Base-by-base conservation (phyloP, 495 filamentous ascomycete species). In the Cairneyella variabilis region DNA sequence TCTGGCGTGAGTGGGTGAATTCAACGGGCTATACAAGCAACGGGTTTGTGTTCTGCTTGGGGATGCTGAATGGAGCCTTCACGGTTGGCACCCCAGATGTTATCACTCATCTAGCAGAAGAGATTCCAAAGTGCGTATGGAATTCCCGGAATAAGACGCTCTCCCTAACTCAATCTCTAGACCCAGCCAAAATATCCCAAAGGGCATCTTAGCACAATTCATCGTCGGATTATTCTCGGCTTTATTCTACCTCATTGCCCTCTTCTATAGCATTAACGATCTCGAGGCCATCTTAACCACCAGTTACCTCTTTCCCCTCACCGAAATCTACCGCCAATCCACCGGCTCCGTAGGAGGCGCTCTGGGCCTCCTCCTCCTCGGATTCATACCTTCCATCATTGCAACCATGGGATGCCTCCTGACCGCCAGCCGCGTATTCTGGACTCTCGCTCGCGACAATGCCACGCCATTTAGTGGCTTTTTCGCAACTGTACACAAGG, bases 31-130 rank as follows among this genome's bases (percentile, higher is more conserved):
- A 62, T 43, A 17, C 32, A 71, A 71, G 70, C 22, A 71, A 82
- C 49, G 90, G 88, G 4, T 80, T 96, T 16, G 88, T 84, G 11
- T 96, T 96, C 58, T 68, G 91, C 12, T 69, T 83, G 2, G 90
- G 90, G 1, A 88, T 93, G 63, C 76, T 96, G 20, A 95, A 96
- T 60, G 90, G 89, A 17, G 88, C 90, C 9, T 96, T 86, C 64
- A 82, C 86, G 16, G 83, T 96, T 28, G 90, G 90, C 11, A 90
- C 89, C 0, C 88, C 89, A 2, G 88, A 89, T 64, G 75, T 78
- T 34, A 77, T 88, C 12, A 81, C 84, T 6, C 90, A 95, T 67
- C 76, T 95, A 55, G 84, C 89, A 1, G 90, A 95, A 67, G 90
- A 95, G 68, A 73, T 95, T 20, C 85, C 87, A 0, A 71, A 82